phyloP scores from a whole-genome alignment of 345 rosid species.

The Nasturtium officinale region DNA sequence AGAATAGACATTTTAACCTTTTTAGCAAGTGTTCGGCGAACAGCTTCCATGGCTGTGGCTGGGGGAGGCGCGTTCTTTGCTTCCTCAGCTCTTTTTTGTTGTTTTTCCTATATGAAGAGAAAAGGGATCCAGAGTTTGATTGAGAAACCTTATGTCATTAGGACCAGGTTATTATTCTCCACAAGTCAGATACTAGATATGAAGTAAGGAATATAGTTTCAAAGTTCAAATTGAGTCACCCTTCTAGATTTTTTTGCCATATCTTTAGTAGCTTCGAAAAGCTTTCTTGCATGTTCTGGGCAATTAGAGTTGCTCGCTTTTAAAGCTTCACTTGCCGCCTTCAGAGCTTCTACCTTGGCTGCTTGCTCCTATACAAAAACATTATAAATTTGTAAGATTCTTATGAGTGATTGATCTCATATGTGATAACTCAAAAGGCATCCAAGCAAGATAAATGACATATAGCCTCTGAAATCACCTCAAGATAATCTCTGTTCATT shows the following conservation, averaged over 20 bases:
- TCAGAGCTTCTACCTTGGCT: constrained; percentile 76
- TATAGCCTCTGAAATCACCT: constrained; percentile 54
- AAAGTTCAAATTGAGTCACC: constrained; percentile 47
- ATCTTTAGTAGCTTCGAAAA: constrained; percentile 62
- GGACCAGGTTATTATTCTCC: background rate
- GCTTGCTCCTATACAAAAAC: constrained; percentile 77
- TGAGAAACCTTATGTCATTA: background rate
- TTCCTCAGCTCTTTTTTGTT: constrained; percentile 84
- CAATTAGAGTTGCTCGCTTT: constrained; percentile 57
- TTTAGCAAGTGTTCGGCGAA: constrained; percentile 59
- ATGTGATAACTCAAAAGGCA: constrained; percentile 10
- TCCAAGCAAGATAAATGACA: constrained; percentile 15
- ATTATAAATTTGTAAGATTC: background rate
- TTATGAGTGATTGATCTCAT: background rate
- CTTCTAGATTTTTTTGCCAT: constrained; percentile 65
- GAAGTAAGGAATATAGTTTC: background rate
- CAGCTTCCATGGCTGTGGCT: constrained; percentile 74
- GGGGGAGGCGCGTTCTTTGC: constrained; percentile 63
- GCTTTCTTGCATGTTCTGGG: constrained; percentile 68
- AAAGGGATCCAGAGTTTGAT: background rate
- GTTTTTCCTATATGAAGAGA: constrained; percentile 62
- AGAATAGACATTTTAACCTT: constrained; percentile 53
- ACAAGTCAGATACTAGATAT: constrained; percentile 20
- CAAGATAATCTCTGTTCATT: constrained; percentile 78
- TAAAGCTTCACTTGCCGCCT: constrained; percentile 64